Conservation (phyloP, 768 basidiomycete species). For the Chlorophyllum brunneum region DNA sequence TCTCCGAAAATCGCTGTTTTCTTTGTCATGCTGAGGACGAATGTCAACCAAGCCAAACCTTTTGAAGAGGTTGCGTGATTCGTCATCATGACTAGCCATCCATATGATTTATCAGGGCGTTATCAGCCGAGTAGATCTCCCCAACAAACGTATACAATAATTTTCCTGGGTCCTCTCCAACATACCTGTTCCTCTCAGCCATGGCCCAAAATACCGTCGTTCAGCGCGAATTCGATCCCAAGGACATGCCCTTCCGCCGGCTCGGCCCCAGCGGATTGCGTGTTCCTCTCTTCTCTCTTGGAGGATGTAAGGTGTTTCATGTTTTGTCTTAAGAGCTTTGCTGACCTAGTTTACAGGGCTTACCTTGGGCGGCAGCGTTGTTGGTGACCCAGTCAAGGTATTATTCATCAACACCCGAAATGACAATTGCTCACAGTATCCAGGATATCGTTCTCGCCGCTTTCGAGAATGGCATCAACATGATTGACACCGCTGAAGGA, state of each 20-base stretch:
- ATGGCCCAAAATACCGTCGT: neutral
- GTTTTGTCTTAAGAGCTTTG: constrained; percentile 30
- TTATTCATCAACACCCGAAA: constrained; percentile 1
- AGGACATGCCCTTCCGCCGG: constrained; percentile 54
- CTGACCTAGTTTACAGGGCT: constrained; percentile 44
- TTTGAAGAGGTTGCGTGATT: neutral
- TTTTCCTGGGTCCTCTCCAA: neutral
- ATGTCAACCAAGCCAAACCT: neutral
- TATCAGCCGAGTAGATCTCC: neutral
- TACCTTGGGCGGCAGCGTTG: constrained; percentile 59
- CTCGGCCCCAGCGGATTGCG: constrained; percentile 59
- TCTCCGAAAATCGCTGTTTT: neutral
- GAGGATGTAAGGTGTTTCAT: constrained; percentile 45
- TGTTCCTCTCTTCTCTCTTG: constrained; percentile 68
- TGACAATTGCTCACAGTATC: neutral
- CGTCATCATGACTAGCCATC: neutral
- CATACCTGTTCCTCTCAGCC: neutral
- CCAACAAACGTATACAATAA: neutral
- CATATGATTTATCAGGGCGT: neutral
- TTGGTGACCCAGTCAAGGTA: constrained; percentile 70
- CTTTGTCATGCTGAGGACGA: neutral
- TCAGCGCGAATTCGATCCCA: constrained; percentile 39
- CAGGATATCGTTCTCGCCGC: constrained; percentile 77
- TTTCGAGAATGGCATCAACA: constrained; percentile 74
- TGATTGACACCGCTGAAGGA: constrained; percentile 71